Conservation (phyloP, 352 stramenopile species). For the Globisporangium carolinianum region DNA sequence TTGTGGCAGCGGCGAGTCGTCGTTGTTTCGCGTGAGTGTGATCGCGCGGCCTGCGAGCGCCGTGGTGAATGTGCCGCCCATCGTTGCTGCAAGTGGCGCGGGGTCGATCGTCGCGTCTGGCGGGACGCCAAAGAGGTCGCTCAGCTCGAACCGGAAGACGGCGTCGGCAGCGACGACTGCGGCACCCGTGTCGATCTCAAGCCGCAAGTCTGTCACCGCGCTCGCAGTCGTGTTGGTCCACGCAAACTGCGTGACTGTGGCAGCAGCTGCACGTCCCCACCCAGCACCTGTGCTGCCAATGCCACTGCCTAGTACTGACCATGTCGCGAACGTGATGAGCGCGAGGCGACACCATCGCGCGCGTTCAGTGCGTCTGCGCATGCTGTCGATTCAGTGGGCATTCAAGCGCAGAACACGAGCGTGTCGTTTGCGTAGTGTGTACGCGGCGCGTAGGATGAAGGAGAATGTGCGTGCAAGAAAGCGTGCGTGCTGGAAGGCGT, state of each 20-base stretch:
- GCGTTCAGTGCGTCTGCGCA: neutral
- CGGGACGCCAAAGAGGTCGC: conserved; percentile 16
- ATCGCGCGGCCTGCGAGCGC: conserved; percentile 14
- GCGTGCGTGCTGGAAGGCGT: no score
- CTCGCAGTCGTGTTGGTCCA: conserved; percentile 28
- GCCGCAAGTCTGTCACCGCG: conserved; percentile 10
- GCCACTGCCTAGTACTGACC: neutral
- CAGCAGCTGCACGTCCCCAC: neutral
- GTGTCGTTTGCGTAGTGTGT: no score
- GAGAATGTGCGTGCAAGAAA: no score
- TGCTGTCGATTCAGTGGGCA: neutral
- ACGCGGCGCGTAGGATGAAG: no score
- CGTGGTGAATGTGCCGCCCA: conserved; percentile 23
- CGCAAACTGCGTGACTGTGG: neutral
- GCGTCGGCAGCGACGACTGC: conserved; percentile 20
- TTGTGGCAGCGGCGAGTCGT: conserved; percentile 5
- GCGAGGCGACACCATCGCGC: neutral
- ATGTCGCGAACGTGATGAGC: conserved; percentile 2
- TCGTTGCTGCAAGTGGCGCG: conserved; percentile 4
- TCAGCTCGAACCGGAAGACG: conserved; percentile 22
- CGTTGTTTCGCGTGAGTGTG: conserved; percentile 15
- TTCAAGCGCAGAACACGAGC: no score
- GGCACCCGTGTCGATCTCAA: conserved; percentile 20
- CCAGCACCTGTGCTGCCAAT: no score
- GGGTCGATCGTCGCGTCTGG: conserved; percentile 16